Evolutionary conservation across 78 protist species (phyloP), one percentile per base, ranked within the genome.

Genomic region (Dictyostelium citrinum): DNA sequence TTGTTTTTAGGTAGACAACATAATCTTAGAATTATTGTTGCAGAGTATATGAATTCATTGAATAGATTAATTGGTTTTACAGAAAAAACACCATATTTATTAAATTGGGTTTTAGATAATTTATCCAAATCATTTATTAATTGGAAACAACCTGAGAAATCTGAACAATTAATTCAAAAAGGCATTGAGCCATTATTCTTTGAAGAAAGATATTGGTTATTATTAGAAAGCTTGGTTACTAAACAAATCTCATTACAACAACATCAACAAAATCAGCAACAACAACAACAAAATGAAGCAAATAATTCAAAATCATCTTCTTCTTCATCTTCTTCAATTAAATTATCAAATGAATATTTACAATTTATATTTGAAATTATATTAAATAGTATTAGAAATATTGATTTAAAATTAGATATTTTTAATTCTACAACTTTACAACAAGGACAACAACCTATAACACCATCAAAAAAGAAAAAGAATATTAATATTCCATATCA

Each of bases 31-130:
- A 86, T 86, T 31, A 27, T 51, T 20, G 84, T 76, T 3, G 92
- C 92, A 35, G 92, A 86, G 43, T 86, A 76, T 77, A 29, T 86
- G 61, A 33, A 77, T 77, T 76, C 33, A 51, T 51, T 45, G 31
- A 43, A 24, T n/a, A 61, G 61, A 41, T n/a, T 86, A 58, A 61
- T 31, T 3, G 92, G 92, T n/a, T 76, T 86, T 8, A 17, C 84
- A 27, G 92, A 86, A 10, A 86, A 86, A 35, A 41, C 55, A 58
- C 39, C 45, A 77, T 77, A 58, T 77, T 67, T 86, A 3, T 64
- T 86, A 24, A 61, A 77, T 41, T 86, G 83, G 83, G 29, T 70
- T 58, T 77, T 86, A 2, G 84, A 86, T 33, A 43, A 45, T n/a
- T 11, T 86, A 14, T 55, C 60, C 1, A 76, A 29, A 35, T 61